phyloP scores from a whole-genome alignment of 2,329 filamentous ascomycete species.

The Remersonia thermophila region DNA sequence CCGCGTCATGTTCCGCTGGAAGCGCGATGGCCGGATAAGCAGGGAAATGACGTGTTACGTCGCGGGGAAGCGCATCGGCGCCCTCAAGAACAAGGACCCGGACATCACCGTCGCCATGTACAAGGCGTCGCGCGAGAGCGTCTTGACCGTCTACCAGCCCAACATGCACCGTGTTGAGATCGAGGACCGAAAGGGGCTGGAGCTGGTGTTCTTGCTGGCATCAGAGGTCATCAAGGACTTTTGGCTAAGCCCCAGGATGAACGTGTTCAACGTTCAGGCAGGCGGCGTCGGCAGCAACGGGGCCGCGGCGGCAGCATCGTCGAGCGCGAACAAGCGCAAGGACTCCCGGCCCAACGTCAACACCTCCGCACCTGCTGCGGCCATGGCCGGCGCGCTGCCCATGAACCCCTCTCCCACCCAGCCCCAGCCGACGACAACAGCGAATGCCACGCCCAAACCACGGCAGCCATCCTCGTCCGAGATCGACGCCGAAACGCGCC shows the following conservation, averaged over 20 bases:
- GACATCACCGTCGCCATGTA: conserved; percentile 93
- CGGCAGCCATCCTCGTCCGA: conserved; percentile 23
- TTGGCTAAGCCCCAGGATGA: conserved; percentile 51
- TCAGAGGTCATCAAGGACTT: conserved; percentile 55
- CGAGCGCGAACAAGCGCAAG: conserved; percentile 26
- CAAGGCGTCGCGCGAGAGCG: conserved; percentile 50
- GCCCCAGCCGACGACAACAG: too few species aligned
- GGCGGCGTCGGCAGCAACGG: conserved; percentile 39
- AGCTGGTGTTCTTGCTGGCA: conserved; percentile 60
- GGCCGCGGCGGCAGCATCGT: conserved; percentile 13
- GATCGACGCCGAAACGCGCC: conserved; percentile 66
- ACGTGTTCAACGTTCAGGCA: conserved; percentile 80
- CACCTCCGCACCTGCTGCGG: conserved; percentile 14
- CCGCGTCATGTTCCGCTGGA: conserved; percentile 77
- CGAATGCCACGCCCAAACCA: too few species aligned
- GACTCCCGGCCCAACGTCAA: conserved; percentile 30
- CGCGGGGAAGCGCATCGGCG: conserved; percentile 61
- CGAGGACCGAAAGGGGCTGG: conserved; percentile 86
- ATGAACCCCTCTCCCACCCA: conserved; percentile 18
- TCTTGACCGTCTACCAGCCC: conserved; percentile 79
- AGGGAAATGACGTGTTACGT: conserved; percentile 85
- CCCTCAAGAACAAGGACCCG: conserved; percentile 75
- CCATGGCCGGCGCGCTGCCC: conserved; percentile 31
- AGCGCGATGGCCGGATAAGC: conserved; percentile 70
- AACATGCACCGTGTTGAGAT: conserved; percentile 84